Evolutionary conservation across 192 early-diverging fungal species (phyloP).

Genomic region (Coemansia sp.): DNA sequence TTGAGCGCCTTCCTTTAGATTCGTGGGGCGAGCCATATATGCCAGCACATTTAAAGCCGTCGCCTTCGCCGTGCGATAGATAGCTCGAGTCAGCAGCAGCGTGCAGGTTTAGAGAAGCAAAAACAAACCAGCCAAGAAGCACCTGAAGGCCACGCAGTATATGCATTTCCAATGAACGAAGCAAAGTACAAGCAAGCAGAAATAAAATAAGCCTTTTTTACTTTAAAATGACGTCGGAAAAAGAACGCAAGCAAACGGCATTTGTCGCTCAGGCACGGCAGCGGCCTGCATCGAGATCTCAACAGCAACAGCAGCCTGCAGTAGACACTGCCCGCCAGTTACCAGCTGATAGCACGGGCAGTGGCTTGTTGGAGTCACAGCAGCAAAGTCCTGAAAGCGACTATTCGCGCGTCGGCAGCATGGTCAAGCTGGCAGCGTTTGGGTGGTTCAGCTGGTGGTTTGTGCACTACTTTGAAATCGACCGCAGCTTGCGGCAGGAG

Average conservation of each 20-base stretch:
- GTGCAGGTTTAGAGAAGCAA: constrained; percentile 1
- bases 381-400: background rate
- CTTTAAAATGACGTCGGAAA: background rate
- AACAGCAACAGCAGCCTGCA: background rate
- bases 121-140: background rate
- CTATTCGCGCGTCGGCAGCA: constrained; percentile 17
- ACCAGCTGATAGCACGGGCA: background rate
- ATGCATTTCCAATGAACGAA: background rate
- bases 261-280: constrained; percentile 30
- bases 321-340: background rate
- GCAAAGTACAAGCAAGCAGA: background rate
- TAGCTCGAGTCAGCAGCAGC: constrained; percentile 29
- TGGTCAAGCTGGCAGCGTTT: constrained; percentile 23
- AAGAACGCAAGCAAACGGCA: constrained; percentile 14
- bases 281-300: background rate
- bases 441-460: constrained; percentile 30
- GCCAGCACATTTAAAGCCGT: constrained; percentile 49
- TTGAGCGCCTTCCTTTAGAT: constrained; percentile 22
- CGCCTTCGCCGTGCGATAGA: constrained; percentile 39
- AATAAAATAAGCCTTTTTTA: background rate
- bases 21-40: constrained; percentile 32
- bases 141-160: background rate
- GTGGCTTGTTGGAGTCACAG: no score
- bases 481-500: constrained; percentile 41
- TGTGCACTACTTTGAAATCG: constrained; percentile 41